phyloP scores from a whole-genome alignment of 192 early-diverging fungal species.

The Glomus cerebriforme region DNA sequence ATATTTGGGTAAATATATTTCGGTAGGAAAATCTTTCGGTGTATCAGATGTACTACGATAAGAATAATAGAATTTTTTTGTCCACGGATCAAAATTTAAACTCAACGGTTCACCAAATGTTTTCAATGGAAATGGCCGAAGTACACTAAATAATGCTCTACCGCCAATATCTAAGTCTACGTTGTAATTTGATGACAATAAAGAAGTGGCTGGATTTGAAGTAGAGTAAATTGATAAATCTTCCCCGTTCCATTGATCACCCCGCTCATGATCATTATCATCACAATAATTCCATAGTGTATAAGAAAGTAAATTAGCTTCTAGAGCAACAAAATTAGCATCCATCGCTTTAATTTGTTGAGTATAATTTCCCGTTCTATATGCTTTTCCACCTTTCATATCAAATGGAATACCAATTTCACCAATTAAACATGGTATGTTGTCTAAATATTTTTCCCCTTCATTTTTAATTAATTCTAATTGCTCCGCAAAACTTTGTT shows the following conservation, averaged over 20 bases:
- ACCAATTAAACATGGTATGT: slow-evolving; percentile 66
- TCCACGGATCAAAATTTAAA: slow-evolving; percentile 38
- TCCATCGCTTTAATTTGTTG: slow-evolving; percentile 78
- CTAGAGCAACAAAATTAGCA: slow-evolving; percentile 69
- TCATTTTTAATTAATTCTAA: slow-evolving; percentile 49
- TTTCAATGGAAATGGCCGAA: slow-evolving; percentile 43
- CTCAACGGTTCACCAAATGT: slow-evolving; percentile 38
- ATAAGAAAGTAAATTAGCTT: slow-evolving; percentile 73
- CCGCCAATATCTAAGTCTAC: slow-evolving; percentile 38
- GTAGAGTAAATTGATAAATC: slow-evolving; percentile 74
- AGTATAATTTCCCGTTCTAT: slow-evolving; percentile 68
- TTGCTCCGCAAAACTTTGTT: slow-evolving; percentile 53
- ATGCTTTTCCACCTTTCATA: slow-evolving; percentile 71
- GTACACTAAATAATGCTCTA: slow-evolving; percentile 38
- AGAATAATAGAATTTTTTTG: slow-evolving; percentile 39
- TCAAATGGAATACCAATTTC: slow-evolving; percentile 89
- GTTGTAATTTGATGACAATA: slow-evolving; percentile 48
- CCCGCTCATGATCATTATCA: slow-evolving; percentile 70
- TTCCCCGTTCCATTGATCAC: slow-evolving; percentile 87
- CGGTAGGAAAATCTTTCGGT: slow-evolving; percentile 36
- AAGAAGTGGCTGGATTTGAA: slow-evolving; percentile 38
- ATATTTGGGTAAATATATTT: slow-evolving; percentile 50
- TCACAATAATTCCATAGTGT: slow-evolving; percentile 91
- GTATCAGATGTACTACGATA: slow-evolving; percentile 21
- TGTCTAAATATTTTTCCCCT: slow-evolving; percentile 38